Percentiles rank a stretch among this genome's conserved stretches.
Evolutionary conservation across 1,284 basidiomycete species (phyloP).

Genomic region (Puccinia horiana): DNA sequence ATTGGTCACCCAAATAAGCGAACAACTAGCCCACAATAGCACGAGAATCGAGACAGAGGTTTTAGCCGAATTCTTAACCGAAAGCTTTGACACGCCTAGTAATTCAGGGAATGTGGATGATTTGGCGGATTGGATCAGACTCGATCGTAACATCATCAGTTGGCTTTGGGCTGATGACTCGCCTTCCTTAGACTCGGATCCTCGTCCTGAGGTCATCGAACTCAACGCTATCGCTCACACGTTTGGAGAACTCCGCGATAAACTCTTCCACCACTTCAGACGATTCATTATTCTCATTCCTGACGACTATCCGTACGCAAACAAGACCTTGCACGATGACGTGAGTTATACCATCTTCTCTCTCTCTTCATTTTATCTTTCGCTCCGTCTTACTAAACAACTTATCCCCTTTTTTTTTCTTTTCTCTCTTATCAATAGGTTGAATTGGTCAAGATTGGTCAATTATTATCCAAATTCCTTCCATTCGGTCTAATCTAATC

Average conservation of each 20-base stretch:
- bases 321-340: neutral
- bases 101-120: neutral
- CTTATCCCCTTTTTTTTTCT: no score
- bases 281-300: constrained; percentile 24
- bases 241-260: neutral
- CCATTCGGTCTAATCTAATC: no score
- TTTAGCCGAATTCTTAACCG: constrained; percentile 1
- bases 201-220: neutral
- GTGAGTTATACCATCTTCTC: no score
- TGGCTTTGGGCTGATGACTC: neutral
- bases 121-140: constrained; percentile 12
- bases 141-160: neutral
- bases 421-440: no score
- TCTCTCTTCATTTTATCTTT: no score
- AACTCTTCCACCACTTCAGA: constrained; percentile 7
- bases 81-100: neutral
- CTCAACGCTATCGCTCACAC: neutral
- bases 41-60: neutral
- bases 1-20: neutral
- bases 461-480: no score
- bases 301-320: constrained; percentile 2
- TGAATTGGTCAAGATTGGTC: no score
- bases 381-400: no score
- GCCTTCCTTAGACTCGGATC: neutral
- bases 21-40: neutral